phyloP scores from a whole-genome alignment of 2,329 filamentous ascomycete species.

The Capronia coronata region DNA sequence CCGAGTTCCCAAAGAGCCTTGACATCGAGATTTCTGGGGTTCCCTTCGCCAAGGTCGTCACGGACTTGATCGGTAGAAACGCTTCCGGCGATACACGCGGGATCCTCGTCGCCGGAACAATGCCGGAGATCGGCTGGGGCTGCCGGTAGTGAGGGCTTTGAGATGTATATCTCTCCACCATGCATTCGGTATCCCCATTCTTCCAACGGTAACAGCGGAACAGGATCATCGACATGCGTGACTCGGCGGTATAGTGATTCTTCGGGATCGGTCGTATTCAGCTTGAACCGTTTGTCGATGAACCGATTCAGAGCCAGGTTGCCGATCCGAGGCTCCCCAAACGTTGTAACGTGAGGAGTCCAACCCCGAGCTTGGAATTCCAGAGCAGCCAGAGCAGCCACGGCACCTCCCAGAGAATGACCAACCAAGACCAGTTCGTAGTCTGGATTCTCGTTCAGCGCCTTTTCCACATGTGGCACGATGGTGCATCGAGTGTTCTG shows the following conservation, averaged over 20 bases:
- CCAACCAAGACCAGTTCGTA: constrained; percentile 76
- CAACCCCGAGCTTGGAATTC: constrained; percentile 74
- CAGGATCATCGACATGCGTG: constrained; percentile 80
- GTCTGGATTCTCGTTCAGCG: constrained; percentile 57
- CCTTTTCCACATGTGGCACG: constrained; percentile 57
- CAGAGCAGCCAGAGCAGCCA: constrained; percentile 77
- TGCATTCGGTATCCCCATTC: constrained; percentile 88
- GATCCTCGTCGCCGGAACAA: constrained; percentile 67
- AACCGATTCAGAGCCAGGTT: constrained; percentile 50
- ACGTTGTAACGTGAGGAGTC: constrained; percentile 75
- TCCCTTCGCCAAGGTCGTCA: constrained; percentile 19
- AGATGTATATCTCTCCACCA: constrained; percentile 80
- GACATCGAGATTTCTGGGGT: constrained; percentile 10
- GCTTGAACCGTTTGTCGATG: constrained; percentile 49
- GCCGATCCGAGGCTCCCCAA: constrained; percentile 71
- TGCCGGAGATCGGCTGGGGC: constrained; percentile 59
- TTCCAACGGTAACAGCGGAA: constrained; percentile 74
- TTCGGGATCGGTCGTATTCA: constrained; percentile 30
- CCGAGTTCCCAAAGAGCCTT: constrained; percentile 34
- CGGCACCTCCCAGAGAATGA: constrained; percentile 86
- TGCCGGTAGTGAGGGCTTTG: constrained; percentile 63
- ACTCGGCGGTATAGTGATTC: constrained; percentile 60
- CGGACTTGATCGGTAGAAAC: constrained; percentile 27
- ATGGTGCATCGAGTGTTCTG: constrained; percentile 63
- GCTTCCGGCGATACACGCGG: constrained; percentile 59